Base-by-base conservation (phyloP, 306 rosid species). In the Dalbergia cultrata region DNA sequence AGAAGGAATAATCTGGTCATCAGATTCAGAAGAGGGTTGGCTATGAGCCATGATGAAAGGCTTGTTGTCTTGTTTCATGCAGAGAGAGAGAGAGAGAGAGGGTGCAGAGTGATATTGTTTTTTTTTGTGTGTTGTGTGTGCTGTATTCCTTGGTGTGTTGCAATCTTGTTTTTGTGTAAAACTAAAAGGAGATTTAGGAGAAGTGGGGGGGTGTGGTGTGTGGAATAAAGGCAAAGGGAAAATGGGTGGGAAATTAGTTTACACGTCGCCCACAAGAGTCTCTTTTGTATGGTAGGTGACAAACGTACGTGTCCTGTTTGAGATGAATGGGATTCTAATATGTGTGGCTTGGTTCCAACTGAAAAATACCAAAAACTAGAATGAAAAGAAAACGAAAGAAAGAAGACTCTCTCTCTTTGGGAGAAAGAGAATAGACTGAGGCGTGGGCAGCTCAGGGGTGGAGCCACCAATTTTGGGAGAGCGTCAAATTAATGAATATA, bases 201-300 rank as follows among this genome's bases (percentile, higher is more conserved):
- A 75, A 56, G 39, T 12, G 66, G 53, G 8, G 26, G 45, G 57
- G 58, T 74, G 41, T 34, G 4, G 75, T 75, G 66, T 53, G 59
- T 53, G 60, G 74, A 67, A 85, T 83, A 61, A 72, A 81, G 79
- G 81, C 80, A 26, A 61, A 64, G 37, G 31, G 63, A 53, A n/a
- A 90, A 82, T 85, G 93, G 83, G 89, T 89, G 97, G 93, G 91
- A 86, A 79, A 47, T 85, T 79, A 71, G 86, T 76, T 84, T 70
- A 89, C 97, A 90, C 97, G 97, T 94, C 90, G 84, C 75, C 50
- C 86, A 16, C 66, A 60, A 58, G 35, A 60, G 82, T 18, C 70
- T 61, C 11, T 75, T 83, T 82, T 88, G 70, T 89, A 87, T 92
- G 97, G 93, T 83, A 86, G 80, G 62, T 85, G 92, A 89, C 93